Evolutionary conservation across 495 filamentous ascomycete species (phyloP).

Genomic region (Aspergillus heteromorphus): DNA sequence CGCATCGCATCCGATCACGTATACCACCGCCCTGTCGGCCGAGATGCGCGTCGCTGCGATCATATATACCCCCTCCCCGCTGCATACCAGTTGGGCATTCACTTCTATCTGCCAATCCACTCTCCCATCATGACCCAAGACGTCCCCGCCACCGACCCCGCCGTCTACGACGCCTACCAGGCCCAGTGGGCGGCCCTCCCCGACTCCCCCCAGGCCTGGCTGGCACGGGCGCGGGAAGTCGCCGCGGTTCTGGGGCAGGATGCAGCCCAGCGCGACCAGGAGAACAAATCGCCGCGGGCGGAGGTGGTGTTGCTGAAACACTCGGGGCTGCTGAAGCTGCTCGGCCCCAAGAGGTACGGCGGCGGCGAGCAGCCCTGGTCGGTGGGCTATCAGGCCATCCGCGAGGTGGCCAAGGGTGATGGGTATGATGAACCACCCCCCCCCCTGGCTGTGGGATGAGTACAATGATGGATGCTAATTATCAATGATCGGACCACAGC

Average conservation of each 20-base stretch:
- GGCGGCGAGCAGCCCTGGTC: constrained; percentile 55
- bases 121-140: constrained; percentile 10
- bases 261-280: constrained; percentile 47
- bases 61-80: neutral
- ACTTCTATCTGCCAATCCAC: neutral
- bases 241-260: constrained; percentile 48
- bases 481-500: constrained; percentile 8
- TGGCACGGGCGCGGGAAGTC: constrained; percentile 48
- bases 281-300: constrained; percentile 51
- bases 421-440: constrained; percentile 25
- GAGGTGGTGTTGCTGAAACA: constrained; percentile 54
- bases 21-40: no score
- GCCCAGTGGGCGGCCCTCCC: constrained; percentile 44
- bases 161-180: constrained; percentile 44
- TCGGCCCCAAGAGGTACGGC: constrained; percentile 50
- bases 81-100: neutral
- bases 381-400: constrained; percentile 50
- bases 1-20: no score
- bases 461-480: neutral
- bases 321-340: constrained; percentile 49
- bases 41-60: neutral
- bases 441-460: neutral
- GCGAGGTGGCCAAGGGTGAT: constrained; percentile 55
- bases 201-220: constrained; percentile 39
- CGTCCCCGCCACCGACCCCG: constrained; percentile 41